A percentile compares a stretch with the other conserved stretches of the same genome.
These are phyloP conservation scores for Suillus sp. DNA, from an alignment of 768 basidiomycete genomes.

Conservation along the genomic window DNA sequence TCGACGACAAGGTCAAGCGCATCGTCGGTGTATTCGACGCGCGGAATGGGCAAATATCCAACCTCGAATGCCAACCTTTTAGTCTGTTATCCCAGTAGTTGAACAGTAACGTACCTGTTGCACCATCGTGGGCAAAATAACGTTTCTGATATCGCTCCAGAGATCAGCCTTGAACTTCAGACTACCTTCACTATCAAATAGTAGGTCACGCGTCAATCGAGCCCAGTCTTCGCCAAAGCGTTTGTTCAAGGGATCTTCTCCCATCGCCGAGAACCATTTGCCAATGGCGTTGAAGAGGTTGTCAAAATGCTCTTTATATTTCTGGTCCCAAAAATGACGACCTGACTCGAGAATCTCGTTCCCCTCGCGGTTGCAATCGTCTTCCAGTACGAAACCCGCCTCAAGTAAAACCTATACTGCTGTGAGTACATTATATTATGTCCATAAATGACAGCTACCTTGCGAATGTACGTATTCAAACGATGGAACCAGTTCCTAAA, in stretches of 20 bases:
- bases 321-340: slow-evolving; percentile 73
- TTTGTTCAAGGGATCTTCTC: slow-evolving; percentile 80
- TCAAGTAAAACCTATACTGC: slow-evolving; percentile 64
- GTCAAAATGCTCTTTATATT: slow-evolving; percentile 80
- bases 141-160: slow-evolving; percentile 84
- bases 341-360: slow-evolving; percentile 67
- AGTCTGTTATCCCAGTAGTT: background rate
- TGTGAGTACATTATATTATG: background rate
- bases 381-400: slow-evolving; percentile 84
- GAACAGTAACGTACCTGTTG: slow-evolving; percentile 54
- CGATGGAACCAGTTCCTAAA: slow-evolving; percentile 72
- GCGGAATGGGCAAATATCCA: slow-evolving; percentile 87
- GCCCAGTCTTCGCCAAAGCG: slow-evolving; percentile 84
- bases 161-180: slow-evolving; percentile 87
- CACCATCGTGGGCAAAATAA: slow-evolving; percentile 80
- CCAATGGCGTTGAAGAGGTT: slow-evolving; percentile 69
- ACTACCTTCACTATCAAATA: slow-evolving; percentile 75
- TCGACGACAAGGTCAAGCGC: slow-evolving; percentile 87
- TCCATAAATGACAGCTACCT: slow-evolving; percentile 39
- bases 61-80: slow-evolving; percentile 41
- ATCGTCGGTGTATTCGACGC: slow-evolving; percentile 92
- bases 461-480: slow-evolving; percentile 66
- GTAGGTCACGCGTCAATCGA: slow-evolving; percentile 77
- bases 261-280: slow-evolving; percentile 83
- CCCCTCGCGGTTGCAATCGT: slow-evolving; percentile 68